Base-by-base conservation (phyloP, 345 rosid species). In the Toxicodendron radicans region DNA sequence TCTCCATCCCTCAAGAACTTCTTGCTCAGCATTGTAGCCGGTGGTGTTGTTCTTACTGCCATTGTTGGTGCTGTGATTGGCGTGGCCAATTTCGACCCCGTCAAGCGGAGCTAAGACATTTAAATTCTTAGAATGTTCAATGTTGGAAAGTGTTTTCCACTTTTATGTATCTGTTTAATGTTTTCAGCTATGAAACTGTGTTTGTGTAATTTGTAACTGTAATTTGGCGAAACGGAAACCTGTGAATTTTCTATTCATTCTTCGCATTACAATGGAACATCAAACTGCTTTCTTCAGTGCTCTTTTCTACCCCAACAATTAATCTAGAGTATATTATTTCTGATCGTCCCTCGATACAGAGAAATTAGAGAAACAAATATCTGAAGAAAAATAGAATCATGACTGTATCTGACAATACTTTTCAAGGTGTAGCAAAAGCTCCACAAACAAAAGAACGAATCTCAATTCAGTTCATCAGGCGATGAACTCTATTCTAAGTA, bases 1-100 rank as follows among this genome's bases (percentile, higher is more conserved):
- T 60, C 82, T 17, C 78, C 84, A 5, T 78, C 88, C 16, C 85
- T 85, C 76, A 73, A 80, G 58, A 85, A 82, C 73, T 85, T 85
- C 79, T 79, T 82, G 84, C 82, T 82, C 41, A 82, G 85, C 77
- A 85, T 82, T n/a, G 79, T 32, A 1, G 88, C 85, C 14, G 88
- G 84, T 48, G 82, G 85, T 2, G 79, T 75, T 24, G 85, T 80
- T 49, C 79, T 82, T 17, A 46, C 45, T 8, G 82, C 48, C 4
- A 23, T 85, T 45, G 57, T 71, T 8, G 83, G 85, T 23, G 88
- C 84, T 68, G 74, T 85, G 0, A 32, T 85, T 49, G 84, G 79
- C 8, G 85, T 82, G 10, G 23, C 85, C 76, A 82, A 80, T 69
- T 85, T 82, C 56, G 88, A 85, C 73, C 85, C 84, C 10, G 84